A percentile compares a stretch with the other conserved stretches of the same genome.
These are phyloP conservation scores for Aspergillus terreus DNA, from an alignment of 2,329 filamentous ascomycete species.

Conservation along the genomic window DNA sequence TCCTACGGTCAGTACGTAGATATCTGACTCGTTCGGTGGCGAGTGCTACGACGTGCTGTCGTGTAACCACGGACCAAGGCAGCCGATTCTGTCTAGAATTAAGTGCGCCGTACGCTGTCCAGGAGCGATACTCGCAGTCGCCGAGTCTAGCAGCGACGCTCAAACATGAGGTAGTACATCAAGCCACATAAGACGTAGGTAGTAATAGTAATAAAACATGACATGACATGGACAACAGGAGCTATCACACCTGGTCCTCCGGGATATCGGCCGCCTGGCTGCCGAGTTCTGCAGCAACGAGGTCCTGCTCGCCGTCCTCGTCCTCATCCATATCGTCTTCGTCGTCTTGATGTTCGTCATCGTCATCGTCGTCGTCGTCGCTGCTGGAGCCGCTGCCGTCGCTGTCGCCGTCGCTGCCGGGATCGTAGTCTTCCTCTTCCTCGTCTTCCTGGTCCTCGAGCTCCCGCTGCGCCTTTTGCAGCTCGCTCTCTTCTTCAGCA, in stretches of 20 bases:
- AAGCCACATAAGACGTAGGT: too few species aligned
- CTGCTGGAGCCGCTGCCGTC: constrained; percentile 45
- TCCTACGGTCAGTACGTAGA: too few species aligned
- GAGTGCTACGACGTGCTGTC: too few species aligned
- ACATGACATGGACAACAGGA: constrained; percentile 4
- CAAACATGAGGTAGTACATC: too few species aligned
- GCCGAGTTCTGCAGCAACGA: constrained; percentile 41
- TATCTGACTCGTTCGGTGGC: too few species aligned
- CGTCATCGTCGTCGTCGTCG: constrained; percentile 38
- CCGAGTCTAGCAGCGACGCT: too few species aligned
- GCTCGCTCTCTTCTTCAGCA: constrained; percentile 55
- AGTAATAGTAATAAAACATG: not conserved
- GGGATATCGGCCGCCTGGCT: constrained; percentile 42
- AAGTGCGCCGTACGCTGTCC: too few species aligned
- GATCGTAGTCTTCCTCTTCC: constrained; percentile 50
- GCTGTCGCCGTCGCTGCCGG: constrained; percentile 47
- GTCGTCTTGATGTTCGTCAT: constrained; percentile 24
- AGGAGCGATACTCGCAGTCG: too few species aligned
- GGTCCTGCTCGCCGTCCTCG: constrained; percentile 30
- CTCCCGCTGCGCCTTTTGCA: constrained; percentile 56
- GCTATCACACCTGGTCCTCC: constrained; percentile 24
- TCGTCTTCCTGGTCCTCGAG: constrained; percentile 48
- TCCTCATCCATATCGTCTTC: constrained; percentile 26
- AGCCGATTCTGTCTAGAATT: too few species aligned
- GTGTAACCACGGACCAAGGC: too few species aligned